A percentile compares a stretch with the other conserved stretches of the same genome.
Evolutionary conservation across 108 stramenopile genomes (phyloP).

Genomic region (Skeletonema tropicum): DNA sequence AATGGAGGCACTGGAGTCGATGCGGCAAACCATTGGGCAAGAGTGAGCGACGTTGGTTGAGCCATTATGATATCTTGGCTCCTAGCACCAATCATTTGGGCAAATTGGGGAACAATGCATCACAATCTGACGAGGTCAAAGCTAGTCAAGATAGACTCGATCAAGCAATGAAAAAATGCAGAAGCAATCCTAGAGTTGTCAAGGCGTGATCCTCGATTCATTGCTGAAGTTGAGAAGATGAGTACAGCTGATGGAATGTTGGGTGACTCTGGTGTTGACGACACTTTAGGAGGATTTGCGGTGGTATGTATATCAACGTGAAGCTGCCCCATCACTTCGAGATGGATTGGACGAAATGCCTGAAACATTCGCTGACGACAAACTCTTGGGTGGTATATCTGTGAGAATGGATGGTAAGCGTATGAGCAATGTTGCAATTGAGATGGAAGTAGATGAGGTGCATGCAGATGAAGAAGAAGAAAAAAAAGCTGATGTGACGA

Average conservation of each 20-base stretch:
- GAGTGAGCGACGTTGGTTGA: constrained; percentile 76
- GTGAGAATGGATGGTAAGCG: constrained; percentile 29
- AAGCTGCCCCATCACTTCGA: constrained; percentile 52
- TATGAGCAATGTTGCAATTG: background rate
- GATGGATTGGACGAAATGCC: constrained; percentile 63
- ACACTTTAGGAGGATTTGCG: constrained; percentile 67
- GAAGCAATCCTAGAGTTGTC: constrained; percentile 60
- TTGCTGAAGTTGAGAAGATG: constrained; percentile 82
- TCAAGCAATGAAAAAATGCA: constrained; percentile 64
- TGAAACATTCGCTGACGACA: constrained; percentile 51
- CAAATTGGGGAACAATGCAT: background rate
- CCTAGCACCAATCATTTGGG: constrained; percentile 7
- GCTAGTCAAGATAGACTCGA: constrained; percentile 36
- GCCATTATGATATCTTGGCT: constrained; percentile 63
- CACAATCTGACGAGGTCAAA: background rate
- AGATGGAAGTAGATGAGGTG: constrained; percentile 12
- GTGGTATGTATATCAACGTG: constrained; percentile 84
- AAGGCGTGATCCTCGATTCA: constrained; percentile 58
- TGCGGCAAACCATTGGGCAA: constrained; percentile 80
- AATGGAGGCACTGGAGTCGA: constrained; percentile 84
- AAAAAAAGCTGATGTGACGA: background rate
- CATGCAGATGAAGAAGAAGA: background rate
- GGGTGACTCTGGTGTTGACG: constrained; percentile 43
- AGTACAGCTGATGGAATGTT: constrained; percentile 49
- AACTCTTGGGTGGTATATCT: constrained; percentile 52